Base-by-base conservation (phyloP, 176 grass and related monocot species). In the Eremochloa ophiuroides region DNA sequence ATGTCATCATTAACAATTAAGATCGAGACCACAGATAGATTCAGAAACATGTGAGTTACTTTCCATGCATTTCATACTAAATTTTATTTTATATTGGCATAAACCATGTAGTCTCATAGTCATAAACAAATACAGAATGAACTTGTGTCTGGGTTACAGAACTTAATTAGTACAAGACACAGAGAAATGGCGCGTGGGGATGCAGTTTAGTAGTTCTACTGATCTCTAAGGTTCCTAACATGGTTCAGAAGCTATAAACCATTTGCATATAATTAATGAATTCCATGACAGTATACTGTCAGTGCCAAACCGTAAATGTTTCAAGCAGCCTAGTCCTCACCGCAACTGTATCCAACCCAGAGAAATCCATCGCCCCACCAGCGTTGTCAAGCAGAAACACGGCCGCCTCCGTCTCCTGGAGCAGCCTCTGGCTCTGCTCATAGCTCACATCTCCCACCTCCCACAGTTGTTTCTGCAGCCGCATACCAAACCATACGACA, bases 401-500 rank as follows among this genome's bases (percentile, higher is more conserved):
- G 3, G 84, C 92, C 41, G 84, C 92, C 61, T 85, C 71, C 3
- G 92, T 94, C 84, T 94, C 92, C 48, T 81, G 53, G 62, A 94
- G 87, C 2, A 94, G 51, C 73, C 55, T 85, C 72, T 76, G 69
- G 81, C 92, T 94, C 81, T 86, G 80, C 59, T 94, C 92, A 67
- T 84, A 94, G 84, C 86, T 89, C 62, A 94, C 85, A 60, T 83
- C 77, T 58, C 83, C 89, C 63, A 91, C 84, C 11, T 61, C 87
- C 79, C 69, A 94, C 50, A 94, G 80, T 59, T 87, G 88, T 56
- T 76, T 51, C 92, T 94, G 86, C 69, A 40, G 64, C 18, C 30
- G 67, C 33, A 85, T 11, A 63, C 1, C 66, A 79, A 46, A 63
- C 31, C 43, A 72, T 50, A 30, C 40, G 41, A 66, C 14, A 11